phyloP scores from a whole-genome alignment of 495 filamentous ascomycete species.

The Echria macrotheca region DNA sequence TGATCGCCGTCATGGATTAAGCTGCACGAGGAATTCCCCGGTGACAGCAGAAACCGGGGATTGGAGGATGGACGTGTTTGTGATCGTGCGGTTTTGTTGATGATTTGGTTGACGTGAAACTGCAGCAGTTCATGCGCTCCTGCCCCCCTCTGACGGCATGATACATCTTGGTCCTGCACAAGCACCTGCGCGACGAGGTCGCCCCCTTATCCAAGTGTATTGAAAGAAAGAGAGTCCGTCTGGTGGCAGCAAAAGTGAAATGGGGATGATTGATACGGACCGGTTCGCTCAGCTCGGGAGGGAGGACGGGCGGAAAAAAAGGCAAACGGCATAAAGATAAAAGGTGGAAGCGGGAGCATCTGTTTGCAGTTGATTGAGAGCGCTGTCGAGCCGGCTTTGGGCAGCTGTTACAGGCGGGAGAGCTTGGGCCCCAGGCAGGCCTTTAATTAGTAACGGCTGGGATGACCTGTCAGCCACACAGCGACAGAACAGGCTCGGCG shows the following conservation, averaged over 20 bases:
- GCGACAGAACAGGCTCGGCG: background rate
- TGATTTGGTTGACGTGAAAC: constrained; percentile 22
- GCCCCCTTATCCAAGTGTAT: too few species aligned
- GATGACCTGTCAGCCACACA: background rate
- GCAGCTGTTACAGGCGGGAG: too few species aligned
- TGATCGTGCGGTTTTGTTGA: background rate
- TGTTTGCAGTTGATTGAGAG: too few species aligned
- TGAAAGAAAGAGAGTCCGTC: too few species aligned
- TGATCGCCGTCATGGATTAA: constrained; percentile 11
- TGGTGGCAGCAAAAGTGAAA: too few species aligned
- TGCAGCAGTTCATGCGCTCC: constrained; percentile 24
- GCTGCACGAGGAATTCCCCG: background rate
- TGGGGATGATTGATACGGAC: too few species aligned
- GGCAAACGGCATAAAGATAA: too few species aligned
- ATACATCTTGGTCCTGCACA: background rate
- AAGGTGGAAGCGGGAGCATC: too few species aligned
- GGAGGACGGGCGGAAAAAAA: too few species aligned
- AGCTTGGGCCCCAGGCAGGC: background rate
- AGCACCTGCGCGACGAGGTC: too few species aligned
- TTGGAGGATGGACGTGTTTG: background rate
- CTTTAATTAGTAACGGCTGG: constrained; percentile 3
- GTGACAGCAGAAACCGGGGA: background rate
- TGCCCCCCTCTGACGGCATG: constrained; percentile 4
- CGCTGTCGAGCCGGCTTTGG: too few species aligned
- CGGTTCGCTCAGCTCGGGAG: too few species aligned